phyloP scores from a whole-genome alignment of 345 rosid species.

The Hibiscus syriacus region DNA sequence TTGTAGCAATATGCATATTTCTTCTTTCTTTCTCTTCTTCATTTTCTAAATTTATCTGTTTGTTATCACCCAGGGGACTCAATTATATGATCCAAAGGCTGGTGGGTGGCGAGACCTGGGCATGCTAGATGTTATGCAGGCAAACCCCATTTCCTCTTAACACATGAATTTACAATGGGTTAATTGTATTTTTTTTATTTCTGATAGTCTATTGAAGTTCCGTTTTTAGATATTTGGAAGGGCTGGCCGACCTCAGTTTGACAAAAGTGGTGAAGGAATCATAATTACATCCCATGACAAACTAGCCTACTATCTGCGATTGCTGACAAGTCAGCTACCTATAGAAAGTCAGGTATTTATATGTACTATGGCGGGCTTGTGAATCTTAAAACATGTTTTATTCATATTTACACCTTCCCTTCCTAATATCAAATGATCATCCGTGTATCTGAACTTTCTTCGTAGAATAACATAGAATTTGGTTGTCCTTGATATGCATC shows the following conservation, averaged over 20 bases:
- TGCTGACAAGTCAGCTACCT: conserved; percentile 95
- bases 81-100: conserved; percentile 92
- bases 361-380: conserved; percentile 10
- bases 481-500: neutral
- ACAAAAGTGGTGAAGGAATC: conserved; percentile 97
- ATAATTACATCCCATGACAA: conserved; percentile 96
- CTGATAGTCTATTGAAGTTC: neutral
- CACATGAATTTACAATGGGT: neutral
- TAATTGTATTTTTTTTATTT: neutral
- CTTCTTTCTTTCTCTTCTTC: conserved; percentile 3
- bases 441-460: neutral
- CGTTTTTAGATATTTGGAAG: conserved; percentile 83
- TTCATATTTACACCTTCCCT: neutral
- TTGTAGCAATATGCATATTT: neutral
- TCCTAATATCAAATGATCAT: neutral
- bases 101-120: conserved; percentile 99
- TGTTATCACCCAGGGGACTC: conserved; percentile 62
- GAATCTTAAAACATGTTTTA: neutral
- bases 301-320: conserved; percentile 77
- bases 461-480: neutral
- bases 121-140: conserved; percentile 99
- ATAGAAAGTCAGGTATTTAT: conserved; percentile 89
- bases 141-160: conserved; percentile 13
- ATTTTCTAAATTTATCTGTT: conserved; percentile 16
- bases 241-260: conserved; percentile 99